Base-by-base conservation (phyloP, 2,329 filamentous ascomycete genomes). In the Gaeumannomyces tritici region DNA sequence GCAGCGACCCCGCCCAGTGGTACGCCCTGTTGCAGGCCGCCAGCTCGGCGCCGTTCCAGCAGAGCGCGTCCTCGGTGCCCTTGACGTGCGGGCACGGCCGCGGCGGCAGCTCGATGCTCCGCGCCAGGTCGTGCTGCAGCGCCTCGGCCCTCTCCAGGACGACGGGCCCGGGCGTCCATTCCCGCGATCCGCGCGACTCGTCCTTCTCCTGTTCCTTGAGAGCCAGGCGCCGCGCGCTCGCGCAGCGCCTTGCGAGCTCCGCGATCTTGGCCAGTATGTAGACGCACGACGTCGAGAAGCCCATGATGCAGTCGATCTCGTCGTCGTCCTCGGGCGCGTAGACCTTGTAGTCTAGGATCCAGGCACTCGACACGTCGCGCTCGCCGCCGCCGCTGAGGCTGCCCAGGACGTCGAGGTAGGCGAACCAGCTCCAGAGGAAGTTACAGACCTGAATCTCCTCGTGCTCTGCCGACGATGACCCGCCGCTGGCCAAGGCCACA, bases 391-490 rank as follows among this genome's bases (percentile, higher is more conserved):
- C 89, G 62, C 77, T 87, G 29, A 96, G 77, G 55, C 85, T 87
- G 28, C 90, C 91, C 62, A 95, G 77, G 1, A 95, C 86, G 69
- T 95, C 90, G 26, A 96, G 81, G 73, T 95, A 95, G 1, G 88
- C 89, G 66, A 95, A 89, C 91, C 91, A 96, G 63, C 89, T 85
- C 67, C 85, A 87, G 12, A 95, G 80, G 70, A 96, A 95, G 61
- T 88, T 88, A 62, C 87, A 81, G 62, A 90, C 79, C 69, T 84
- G 78, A 69, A 87, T 80, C 69, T 81, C 69, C 63, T 80, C 56
- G 31, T 28, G 88, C 77, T 69, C 81, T 76, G 69, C 86, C 67
- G 76, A 80, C 68, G 42, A 42, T 7, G 35, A 42, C 24, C 33
- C 42, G 35, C 33, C 28, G 59, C 74, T 81, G 31, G 79, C 74